Base-by-base conservation (phyloP, 805 yeast genomes). In the Priceomyces medius region DNA sequence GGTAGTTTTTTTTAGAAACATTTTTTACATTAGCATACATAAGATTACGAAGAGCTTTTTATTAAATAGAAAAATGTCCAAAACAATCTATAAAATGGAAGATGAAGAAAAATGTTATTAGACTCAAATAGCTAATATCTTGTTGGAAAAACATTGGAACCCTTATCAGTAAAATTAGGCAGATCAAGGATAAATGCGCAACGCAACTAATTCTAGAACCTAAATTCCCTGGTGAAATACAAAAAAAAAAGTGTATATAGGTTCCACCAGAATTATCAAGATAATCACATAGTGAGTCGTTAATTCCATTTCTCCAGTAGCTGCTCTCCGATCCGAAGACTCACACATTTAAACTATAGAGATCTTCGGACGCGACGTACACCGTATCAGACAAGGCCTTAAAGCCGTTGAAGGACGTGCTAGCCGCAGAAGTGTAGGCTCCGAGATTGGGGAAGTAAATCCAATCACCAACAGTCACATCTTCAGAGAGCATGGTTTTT, bases 371-470 rank as follows among this genome's bases (percentile, higher is more conserved):
- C 35, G 51, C 43, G 28, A 89, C 81, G 59, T 85, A 89, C 31
- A 79, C 61, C 35, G 84, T 83, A 23, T 76, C 74, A 18, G 80
- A 79, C 3, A 65, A 59, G 41, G 78, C 78, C 46, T 77, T 76
- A 59, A 91, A 91, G 13, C 99, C 99, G 58, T 91, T 91, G 73
- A 91, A 91, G 34, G 81, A 75, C 8, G 97, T 88, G n/a, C 95
- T 80, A 3, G 98, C 97, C 20, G 90, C 87, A 17, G 84, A 73
- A 7, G 98, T 90, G 66, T 91, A 91, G 14, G 99, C 97, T 13
- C 99, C 99, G 43, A 86, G 63, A 50, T 81, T 73, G 23, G 82
- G 73, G 66, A 91, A 90, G 63, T 81, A 88, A 43, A 91, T 59
- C 98, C 98, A 91, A 61, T 91, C 98, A 7, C 97, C 98, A 32